Conservation (phyloP, 2,329 filamentous ascomycete genomes). For the Botrytis galanthina region DNA sequence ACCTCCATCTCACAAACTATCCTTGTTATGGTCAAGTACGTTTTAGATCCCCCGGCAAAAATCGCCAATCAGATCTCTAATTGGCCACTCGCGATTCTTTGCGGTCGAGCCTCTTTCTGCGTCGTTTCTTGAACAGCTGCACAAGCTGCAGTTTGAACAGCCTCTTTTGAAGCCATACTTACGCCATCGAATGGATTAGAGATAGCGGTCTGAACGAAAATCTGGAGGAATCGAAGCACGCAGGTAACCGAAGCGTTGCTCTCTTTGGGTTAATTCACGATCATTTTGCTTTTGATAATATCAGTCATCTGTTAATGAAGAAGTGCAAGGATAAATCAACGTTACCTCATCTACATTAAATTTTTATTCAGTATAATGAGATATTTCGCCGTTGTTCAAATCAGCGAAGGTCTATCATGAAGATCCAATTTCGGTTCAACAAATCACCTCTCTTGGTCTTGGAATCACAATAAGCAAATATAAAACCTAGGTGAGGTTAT, state of each 20-base stretch:
- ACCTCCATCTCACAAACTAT: not conserved
- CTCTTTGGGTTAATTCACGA: conserved; percentile 5
- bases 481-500: not conserved
- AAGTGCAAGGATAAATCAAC: not conserved
- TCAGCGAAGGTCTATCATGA: conserved; percentile 2
- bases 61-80: not conserved
- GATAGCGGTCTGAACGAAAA: not conserved
- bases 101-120: conserved; percentile 8
- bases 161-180: conserved; percentile 3
- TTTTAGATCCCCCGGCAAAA: not conserved
- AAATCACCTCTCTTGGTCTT: not conserved
- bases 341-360: conserved; percentile 1
- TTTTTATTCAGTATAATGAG: not conserved
- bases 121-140: conserved; percentile 6
- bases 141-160: not conserved
- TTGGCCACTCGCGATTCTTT: not conserved
- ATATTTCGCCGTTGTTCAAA: not conserved
- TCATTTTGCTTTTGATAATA: not conserved
- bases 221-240: not conserved
- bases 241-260: not conserved
- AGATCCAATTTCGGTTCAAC: conserved; percentile 14
- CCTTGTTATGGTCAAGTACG: not conserved
- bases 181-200: not conserved
- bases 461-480: conserved; percentile 4
- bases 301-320: not conserved